These are phyloP conservation scores for Fraxinus latifolia DNA, from an alignment of 305 asterid species.

Conservation along the genomic window DNA sequence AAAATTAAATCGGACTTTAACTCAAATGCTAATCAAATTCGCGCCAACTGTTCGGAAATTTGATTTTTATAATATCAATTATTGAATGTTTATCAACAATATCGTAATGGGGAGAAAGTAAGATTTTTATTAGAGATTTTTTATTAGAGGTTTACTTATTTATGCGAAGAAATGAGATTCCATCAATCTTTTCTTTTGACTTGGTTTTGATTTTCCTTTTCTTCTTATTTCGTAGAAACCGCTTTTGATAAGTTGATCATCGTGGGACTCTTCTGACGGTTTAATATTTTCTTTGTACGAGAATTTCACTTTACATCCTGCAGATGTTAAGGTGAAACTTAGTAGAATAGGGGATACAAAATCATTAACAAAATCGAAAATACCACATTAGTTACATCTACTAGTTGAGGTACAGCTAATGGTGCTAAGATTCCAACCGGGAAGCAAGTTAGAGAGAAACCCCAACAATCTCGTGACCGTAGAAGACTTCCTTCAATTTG, in stretches of 20 bases:
- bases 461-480: neutral
- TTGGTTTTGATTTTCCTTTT: neutral
- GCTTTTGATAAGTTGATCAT: neutral
- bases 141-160: neutral
- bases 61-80: neutral
- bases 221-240: neutral
- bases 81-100: neutral
- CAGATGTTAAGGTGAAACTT: slow-evolving; percentile 12
- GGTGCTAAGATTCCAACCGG: neutral
- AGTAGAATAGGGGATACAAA: slow-evolving; percentile 59
- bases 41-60: neutral
- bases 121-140: neutral
- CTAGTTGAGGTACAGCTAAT: neutral
- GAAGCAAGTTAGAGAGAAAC: neutral
- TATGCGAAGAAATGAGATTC: slow-evolving; percentile 8
- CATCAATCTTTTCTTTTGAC: neutral
- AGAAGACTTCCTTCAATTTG: neutral
- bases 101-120: neutral
- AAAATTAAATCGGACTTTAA: neutral
- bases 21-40: neutral
- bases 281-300: neutral
- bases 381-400: slow-evolving; percentile 66
- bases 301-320: slow-evolving; percentile 8
- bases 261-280: neutral
- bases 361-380: slow-evolving; percentile 82